A percentile compares a stretch with the other conserved stretches of the same genome.
phyloP scores from a whole-genome alignment of 2,329 filamentous ascomycete genomes.

The Pezicula carpinea region DNA sequence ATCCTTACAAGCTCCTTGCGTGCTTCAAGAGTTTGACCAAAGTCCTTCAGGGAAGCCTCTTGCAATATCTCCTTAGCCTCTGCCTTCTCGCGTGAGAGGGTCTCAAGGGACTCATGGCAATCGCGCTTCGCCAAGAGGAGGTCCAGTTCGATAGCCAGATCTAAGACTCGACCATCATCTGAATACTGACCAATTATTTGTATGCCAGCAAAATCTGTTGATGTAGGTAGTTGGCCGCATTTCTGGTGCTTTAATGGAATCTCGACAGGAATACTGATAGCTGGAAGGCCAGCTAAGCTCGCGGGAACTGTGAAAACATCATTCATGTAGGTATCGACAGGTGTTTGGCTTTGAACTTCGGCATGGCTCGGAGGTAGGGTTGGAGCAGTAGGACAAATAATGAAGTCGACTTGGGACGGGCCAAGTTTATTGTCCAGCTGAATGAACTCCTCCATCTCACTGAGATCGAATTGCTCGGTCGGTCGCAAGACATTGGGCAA shows the following conservation, averaged over 20 bases:
- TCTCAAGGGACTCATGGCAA: no score
- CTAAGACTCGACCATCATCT: slow-evolving; percentile 62
- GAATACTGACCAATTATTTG: slow-evolving; percentile 81
- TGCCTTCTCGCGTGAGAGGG: no score
- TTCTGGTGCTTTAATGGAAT: slow-evolving; percentile 25
- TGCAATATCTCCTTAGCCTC: background rate
- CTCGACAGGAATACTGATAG: slow-evolving; percentile 72
- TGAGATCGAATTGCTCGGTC: slow-evolving; percentile 49
- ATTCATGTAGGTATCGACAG: slow-evolving; percentile 79
- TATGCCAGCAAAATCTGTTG: slow-evolving; percentile 49
- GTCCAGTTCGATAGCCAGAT: slow-evolving; percentile 41
- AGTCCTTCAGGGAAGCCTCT: no score
- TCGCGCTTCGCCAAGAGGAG: background rate
- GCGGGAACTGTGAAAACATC: slow-evolving; percentile 96
- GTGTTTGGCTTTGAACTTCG: slow-evolving; percentile 48
- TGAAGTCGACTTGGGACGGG: slow-evolving; percentile 69
- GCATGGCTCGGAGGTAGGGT: slow-evolving; percentile 63
- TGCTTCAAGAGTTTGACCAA: no score
- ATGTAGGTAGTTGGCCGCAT: slow-evolving; percentile 24
- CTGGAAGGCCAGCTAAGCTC: slow-evolving; percentile 84
- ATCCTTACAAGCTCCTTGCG: no score
- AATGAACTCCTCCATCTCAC: slow-evolving; percentile 52
- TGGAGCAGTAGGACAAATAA: slow-evolving; percentile 84
- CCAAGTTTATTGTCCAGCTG: slow-evolving; percentile 50
- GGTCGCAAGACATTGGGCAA: slow-evolving; percentile 63